Conservation (phyloP, 306 rosid species). For the Heteromeles arbutifolia region DNA sequence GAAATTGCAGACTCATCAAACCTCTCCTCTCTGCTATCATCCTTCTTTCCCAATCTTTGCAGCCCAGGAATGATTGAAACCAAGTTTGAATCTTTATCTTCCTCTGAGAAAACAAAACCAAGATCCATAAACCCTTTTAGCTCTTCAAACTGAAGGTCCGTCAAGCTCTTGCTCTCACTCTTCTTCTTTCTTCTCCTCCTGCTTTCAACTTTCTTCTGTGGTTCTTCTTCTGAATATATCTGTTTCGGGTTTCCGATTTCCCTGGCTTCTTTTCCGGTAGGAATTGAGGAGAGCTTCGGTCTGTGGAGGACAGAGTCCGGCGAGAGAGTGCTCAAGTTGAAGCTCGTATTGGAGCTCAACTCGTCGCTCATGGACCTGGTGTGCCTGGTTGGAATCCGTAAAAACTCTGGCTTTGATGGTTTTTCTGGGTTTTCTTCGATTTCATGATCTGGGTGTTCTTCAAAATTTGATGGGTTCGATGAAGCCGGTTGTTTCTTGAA, state of each 20-base stretch:
- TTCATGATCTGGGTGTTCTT: conserved; percentile 23
- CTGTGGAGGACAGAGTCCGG: conserved; percentile 40
- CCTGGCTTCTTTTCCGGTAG: conserved; percentile 43
- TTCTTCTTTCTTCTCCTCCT: conserved; percentile 20
- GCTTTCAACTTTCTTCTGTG: conserved; percentile 7
- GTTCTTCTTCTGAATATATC: not conserved
- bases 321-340: conserved; percentile 27
- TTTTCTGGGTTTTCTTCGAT: conserved; percentile 6
- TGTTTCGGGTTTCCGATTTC: conserved; percentile 18
- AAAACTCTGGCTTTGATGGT: conserved; percentile 26
- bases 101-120: conserved; percentile 80
- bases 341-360: conserved; percentile 40
- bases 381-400: conserved; percentile 20
- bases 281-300: conserved; percentile 42
- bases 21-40: conserved; percentile 14
- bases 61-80: conserved; percentile 80
- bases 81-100: conserved; percentile 70
- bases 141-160: conserved; percentile 84
- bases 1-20: conserved; percentile 25
- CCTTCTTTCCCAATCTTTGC: conserved; percentile 57
- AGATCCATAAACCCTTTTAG: conserved; percentile 85
- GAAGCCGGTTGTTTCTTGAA: conserved; percentile 23
- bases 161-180: conserved; percentile 61
- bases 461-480: conserved; percentile 19
- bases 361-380: conserved; percentile 69